Evolutionary conservation across 1,284 basidiomycete genomes (phyloP), one percentile per base, ranked within the genome.

Genomic region (Leccinum griseonigrum): DNA sequence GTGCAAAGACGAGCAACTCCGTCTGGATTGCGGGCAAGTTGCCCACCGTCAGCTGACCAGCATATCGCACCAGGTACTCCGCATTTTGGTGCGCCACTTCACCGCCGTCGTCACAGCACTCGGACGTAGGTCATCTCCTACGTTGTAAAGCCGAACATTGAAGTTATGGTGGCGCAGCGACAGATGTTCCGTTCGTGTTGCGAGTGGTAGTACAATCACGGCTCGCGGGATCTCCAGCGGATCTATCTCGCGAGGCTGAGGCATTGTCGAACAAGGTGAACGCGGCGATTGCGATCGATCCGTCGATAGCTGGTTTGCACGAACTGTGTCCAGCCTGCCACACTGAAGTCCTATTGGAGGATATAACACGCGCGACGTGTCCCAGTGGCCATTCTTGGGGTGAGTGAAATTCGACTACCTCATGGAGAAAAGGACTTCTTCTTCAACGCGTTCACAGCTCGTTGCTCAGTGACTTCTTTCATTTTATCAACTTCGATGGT

Each of bases 281-380:
- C 51, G 69, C 74, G 46, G 66, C 71, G 36, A 66, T 79, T 60
- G 64, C 68, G 26, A 62, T 69, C 34, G 68, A 72, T 59, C 66
- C 68, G 57, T 70, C 71, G 31, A 68, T 74, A 57, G 74, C 71
- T 57, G 74, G 75, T 29, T 72, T 85, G 40, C 78, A 81, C 58
- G 89, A 91, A 74, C 67, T 71, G 5, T 92, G 90, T 66, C 90
- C 90, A 3, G 90, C 90, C 16, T 92, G 90, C 74, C 73, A 79
- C 50, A 78, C 79, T 2, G 76, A 78, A 54, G 79, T 91, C 31
- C 83, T 83, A 1, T 71, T 90, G 57, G 72, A 82, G 56, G 81
- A 87, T 67, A 79, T 85, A 57, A 82, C 79, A 22, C 79, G 68
- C 50, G 90, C 87, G 11, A 76, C 77, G 6, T 92, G 90, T 71